These are phyloP conservation scores for Huntiella moniliformis DNA, from an alignment of 2,329 filamentous ascomycete species.

Conservation along the genomic window DNA sequence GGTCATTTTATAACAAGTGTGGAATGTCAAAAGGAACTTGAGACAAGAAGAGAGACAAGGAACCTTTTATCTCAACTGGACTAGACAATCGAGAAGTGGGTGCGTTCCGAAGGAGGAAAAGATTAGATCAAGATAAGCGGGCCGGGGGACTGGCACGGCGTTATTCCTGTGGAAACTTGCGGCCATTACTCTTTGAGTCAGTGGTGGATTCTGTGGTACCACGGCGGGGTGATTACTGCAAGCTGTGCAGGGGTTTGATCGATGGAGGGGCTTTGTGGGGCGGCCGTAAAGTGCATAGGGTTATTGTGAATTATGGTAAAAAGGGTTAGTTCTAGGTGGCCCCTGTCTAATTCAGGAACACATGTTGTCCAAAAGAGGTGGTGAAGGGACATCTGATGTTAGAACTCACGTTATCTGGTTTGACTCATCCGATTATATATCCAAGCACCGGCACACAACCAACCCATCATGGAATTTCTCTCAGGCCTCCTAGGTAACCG, in stretches of 20 bases:
- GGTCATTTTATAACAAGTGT: slow-evolving; percentile 28
- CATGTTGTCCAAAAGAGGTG: too few relatives aligned
- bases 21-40: not conserved
- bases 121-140: not conserved
- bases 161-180: not conserved
- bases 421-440: not conserved
- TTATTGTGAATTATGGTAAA: too few relatives aligned
- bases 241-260: not conserved
- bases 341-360: too few relatives aligned
- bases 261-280: slow-evolving; percentile 2
- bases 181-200: slow-evolving; percentile 7
- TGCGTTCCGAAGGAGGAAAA: not conserved
- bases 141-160: not conserved
- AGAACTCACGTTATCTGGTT: not conserved
- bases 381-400: not conserved
- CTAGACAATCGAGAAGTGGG: not conserved
- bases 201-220: slow-evolving; percentile 7
- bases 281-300: not conserved
- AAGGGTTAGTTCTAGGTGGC: too few relatives aligned
- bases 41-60: not conserved
- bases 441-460: too few relatives aligned
- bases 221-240: slow-evolving; percentile 6
- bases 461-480: not conserved
- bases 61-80: not conserved
- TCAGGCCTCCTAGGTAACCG: not conserved